These are phyloP conservation scores for Capronia coronata DNA, from an alignment of 2,329 filamentous ascomycete genomes.

Conservation along the genomic window DNA sequence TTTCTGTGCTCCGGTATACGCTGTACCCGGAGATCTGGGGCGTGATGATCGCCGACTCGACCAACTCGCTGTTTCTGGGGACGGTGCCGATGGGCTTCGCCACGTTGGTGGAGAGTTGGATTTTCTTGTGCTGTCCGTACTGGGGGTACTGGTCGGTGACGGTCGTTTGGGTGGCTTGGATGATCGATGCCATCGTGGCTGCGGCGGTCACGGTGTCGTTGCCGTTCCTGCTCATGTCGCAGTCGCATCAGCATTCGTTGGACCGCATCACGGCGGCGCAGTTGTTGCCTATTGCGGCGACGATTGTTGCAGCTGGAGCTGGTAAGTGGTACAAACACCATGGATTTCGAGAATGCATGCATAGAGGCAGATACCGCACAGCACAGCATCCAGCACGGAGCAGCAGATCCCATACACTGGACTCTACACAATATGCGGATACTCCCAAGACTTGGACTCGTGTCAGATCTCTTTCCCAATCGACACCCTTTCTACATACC, in stretches of 20 bases:
- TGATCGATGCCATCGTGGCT: slow-evolving; percentile 50
- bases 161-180: slow-evolving; percentile 54
- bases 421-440: too few species aligned
- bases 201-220: slow-evolving; percentile 50
- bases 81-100: slow-evolving; percentile 64
- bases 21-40: slow-evolving; percentile 61
- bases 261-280: slow-evolving; percentile 60
- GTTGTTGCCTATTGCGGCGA: slow-evolving; percentile 61
- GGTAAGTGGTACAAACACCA: slow-evolving; percentile 38
- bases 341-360: too few species aligned
- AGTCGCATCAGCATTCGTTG: slow-evolving; percentile 42
- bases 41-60: slow-evolving; percentile 60
- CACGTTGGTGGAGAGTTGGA: slow-evolving; percentile 61
- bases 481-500: too few species aligned
- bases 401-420: too few species aligned
- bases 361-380: too few species aligned
- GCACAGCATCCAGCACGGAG: too few species aligned
- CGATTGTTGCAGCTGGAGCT: slow-evolving; percentile 59
- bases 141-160: slow-evolving; percentile 55
- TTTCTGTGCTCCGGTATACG: slow-evolving; percentile 55
- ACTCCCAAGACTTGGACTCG: too few species aligned
- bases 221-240: slow-evolving; percentile 41
- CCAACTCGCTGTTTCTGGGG: slow-evolving; percentile 62
- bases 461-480: too few species aligned
- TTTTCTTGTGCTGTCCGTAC: slow-evolving; percentile 52